These are phyloP conservation scores for Emergomyces orientalis DNA, from an alignment of 2,329 filamentous ascomycete species.

Conservation along the genomic window DNA sequence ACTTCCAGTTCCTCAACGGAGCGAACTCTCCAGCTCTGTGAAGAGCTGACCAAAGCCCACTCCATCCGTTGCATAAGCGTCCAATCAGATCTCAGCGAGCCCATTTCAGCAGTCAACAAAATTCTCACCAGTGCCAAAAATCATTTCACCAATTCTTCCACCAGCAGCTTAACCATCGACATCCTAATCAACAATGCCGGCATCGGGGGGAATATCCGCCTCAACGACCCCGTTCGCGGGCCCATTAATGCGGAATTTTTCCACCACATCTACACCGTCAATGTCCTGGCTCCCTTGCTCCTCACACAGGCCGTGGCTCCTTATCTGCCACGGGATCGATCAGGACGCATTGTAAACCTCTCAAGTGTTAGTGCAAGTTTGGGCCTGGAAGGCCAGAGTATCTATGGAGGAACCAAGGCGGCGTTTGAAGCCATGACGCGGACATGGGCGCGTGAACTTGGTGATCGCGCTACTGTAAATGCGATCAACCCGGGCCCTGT, in stretches of 20 bases:
- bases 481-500: constrained; percentile 59
- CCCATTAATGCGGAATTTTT: constrained; percentile 56
- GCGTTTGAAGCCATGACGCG: constrained; percentile 61
- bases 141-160: constrained; percentile 41
- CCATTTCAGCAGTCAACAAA: constrained; percentile 47
- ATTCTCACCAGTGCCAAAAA: constrained; percentile 52
- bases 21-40: constrained; percentile 46
- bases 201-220: constrained; percentile 40
- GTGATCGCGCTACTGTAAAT: constrained; percentile 55
- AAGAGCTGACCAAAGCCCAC: constrained; percentile 48
- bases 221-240: constrained; percentile 57
- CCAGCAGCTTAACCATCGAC: constrained; percentile 57
- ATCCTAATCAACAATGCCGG: constrained; percentile 86
- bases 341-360: constrained; percentile 54
- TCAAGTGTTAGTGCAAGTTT: constrained; percentile 49
- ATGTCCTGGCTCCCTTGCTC: constrained; percentile 71
- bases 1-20: constrained; percentile 53
- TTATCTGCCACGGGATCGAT: constrained; percentile 60
- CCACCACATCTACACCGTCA: constrained; percentile 63
- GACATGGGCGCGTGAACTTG: constrained; percentile 55
- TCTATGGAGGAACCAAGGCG: constrained; percentile 59
- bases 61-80: constrained; percentile 52
- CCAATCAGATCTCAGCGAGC: constrained; percentile 61
- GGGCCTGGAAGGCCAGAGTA: constrained; percentile 50
- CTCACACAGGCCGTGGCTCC: constrained; percentile 64